phyloP scores from a whole-genome alignment of 305 asterid genomes.

The Solanum chacoense region DNA sequence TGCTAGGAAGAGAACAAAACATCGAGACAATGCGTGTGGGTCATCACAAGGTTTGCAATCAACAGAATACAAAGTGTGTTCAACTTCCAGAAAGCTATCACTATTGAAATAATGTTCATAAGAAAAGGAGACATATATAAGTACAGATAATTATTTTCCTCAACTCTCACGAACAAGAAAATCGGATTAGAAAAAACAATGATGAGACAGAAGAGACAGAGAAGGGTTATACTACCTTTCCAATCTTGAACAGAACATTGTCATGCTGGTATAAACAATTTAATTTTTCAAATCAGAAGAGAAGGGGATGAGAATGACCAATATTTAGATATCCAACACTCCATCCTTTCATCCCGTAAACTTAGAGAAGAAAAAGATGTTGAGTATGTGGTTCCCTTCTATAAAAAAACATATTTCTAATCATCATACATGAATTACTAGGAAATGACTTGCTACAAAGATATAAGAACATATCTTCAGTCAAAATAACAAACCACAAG shows the following conservation, averaged over 20 bases:
- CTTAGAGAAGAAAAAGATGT: slow-evolving; percentile 83
- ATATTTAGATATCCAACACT: slow-evolving; percentile 85
- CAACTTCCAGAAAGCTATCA: not conserved
- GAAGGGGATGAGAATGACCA: slow-evolving; percentile 28
- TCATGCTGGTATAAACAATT: slow-evolving; percentile 57
- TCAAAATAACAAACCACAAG: not conserved
- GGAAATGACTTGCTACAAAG: slow-evolving; percentile 4
- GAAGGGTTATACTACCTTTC: slow-evolving; percentile 59
- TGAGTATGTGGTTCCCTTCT: slow-evolving; percentile 71
- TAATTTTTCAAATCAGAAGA: slow-evolving; percentile 53
- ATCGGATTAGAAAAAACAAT: not conserved
- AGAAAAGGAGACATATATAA: not conserved
- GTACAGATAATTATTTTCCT: not conserved
- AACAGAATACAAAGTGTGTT: not conserved
- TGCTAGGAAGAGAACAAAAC: not conserved
- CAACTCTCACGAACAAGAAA: not conserved
- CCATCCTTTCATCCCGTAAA: slow-evolving; percentile 99
- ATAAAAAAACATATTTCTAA: slow-evolving; percentile 41
- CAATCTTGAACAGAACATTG: slow-evolving; percentile 76
- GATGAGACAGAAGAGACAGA: not conserved
- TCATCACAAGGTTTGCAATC: not conserved
- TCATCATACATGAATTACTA: slow-evolving; percentile 95
- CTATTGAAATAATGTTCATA: not conserved
- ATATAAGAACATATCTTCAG: not conserved
- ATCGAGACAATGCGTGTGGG: not conserved